These are phyloP conservation scores for Chrysochromulina tobinii DNA, from an alignment of 78 protist species.

Conservation along the genomic window DNA sequence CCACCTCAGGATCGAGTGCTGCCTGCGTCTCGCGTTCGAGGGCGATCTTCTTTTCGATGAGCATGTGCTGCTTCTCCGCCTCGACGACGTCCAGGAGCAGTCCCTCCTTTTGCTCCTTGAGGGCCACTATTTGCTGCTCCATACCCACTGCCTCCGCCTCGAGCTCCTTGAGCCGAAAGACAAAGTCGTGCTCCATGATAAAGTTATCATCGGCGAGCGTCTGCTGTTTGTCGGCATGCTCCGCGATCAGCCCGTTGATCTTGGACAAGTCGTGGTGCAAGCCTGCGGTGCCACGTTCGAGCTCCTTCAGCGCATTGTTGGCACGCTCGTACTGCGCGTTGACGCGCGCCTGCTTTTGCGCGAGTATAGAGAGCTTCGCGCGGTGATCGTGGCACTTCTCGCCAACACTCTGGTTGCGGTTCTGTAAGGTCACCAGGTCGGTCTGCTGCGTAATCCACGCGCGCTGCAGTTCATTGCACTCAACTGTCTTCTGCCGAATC, in stretches of 20 bases:
- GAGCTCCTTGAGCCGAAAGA: background rate
- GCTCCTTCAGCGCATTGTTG: background rate
- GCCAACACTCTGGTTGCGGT: background rate
- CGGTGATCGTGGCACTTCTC: conserved; percentile 24
- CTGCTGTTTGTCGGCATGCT: background rate
- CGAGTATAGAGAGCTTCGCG: conserved; percentile 28
- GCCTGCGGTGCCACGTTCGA: background rate
- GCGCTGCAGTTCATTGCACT: conserved; percentile 34
- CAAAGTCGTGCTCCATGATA: conserved; percentile 34
- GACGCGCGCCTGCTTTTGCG: conserved; percentile 25
- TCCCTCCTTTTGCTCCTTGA: conserved; percentile 43
- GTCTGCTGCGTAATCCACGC: conserved; percentile 52
- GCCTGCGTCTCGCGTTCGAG: conserved; percentile 64
- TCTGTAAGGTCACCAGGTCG: conserved; percentile 47
- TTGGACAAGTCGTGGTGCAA: conserved; percentile 42
- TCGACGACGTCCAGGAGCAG: conserved; percentile 47
- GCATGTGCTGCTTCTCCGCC: conserved; percentile 35
- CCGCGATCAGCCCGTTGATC: conserved; percentile 40
- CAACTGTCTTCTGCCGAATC: conserved; percentile 17
- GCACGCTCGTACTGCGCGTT: background rate
- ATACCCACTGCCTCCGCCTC: conserved; percentile 49
- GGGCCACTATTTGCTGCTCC: conserved; percentile 30
- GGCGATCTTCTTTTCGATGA: conserved; percentile 71
- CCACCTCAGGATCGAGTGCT: conserved; percentile 67
- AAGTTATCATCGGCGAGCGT: conserved; percentile 46